Evolutionary conservation across 2,329 filamentous ascomycete genomes (phyloP).

Genomic region (Stagonosporopsis vannaccii): DNA sequence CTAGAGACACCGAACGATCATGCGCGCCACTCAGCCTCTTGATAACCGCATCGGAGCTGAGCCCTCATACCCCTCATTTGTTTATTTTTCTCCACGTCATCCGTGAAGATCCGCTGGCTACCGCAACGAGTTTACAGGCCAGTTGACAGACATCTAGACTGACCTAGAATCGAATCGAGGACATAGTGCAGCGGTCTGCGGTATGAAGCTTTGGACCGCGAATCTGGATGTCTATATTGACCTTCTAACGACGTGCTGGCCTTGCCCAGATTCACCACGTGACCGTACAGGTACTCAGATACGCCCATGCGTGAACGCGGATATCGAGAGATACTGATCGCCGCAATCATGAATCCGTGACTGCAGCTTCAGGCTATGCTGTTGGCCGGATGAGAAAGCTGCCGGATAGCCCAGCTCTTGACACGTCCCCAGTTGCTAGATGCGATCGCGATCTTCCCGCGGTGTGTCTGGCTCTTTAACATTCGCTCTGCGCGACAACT

Average conservation of each 20-base stretch:
- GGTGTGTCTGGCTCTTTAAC: no score
- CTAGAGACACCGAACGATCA: constrained; percentile 1
- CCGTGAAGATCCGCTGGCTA: background rate
- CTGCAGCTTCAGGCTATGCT: background rate
- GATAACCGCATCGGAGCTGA: constrained; percentile 1
- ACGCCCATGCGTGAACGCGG: background rate
- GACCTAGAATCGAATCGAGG: background rate
- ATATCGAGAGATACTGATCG: background rate
- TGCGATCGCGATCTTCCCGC: background rate
- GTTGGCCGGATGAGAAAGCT: no score
- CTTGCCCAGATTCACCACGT: background rate
- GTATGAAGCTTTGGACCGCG: background rate
- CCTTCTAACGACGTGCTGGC: background rate
- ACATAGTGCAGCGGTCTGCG: background rate
- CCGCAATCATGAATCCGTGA: background rate
- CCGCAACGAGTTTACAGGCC: background rate
- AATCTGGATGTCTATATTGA: background rate
- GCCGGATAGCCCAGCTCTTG: background rate
- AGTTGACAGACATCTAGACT: background rate
- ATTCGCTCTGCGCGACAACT: no score
- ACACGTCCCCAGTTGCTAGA: background rate
- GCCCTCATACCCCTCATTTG: background rate
- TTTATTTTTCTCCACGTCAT: background rate
- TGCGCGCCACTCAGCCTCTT: constrained; percentile 9
- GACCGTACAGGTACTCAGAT: no score